Conservation (phyloP, 305 asterid genomes). For the Petunia hybrid region DNA sequence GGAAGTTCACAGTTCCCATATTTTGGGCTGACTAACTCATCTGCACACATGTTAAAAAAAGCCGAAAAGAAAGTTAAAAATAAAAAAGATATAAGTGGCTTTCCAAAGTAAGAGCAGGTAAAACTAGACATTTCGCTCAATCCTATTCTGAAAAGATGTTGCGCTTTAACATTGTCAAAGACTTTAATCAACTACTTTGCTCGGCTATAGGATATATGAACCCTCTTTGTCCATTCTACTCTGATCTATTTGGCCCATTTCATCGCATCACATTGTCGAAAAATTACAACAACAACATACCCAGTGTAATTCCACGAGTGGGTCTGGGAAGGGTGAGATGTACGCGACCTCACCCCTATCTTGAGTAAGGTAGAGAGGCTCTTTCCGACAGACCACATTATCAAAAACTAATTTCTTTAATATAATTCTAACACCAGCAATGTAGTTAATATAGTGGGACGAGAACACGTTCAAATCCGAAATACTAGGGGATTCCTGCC, state of each 20-base stretch:
- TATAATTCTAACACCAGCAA: neutral
- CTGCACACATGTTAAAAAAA: neutral
- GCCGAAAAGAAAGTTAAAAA: neutral
- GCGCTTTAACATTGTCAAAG: too few species aligned
- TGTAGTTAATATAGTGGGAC: neutral
- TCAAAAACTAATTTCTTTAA: neutral
- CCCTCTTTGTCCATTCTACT: neutral
- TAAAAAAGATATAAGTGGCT: neutral
- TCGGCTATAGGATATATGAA: neutral
- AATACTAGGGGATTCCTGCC: too few species aligned
- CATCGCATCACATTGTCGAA: neutral
- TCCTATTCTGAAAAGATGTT: too few species aligned
- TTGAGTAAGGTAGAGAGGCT: too few species aligned
- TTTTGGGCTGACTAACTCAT: slow-evolving; percentile 26
- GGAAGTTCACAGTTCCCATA: slow-evolving; percentile 52
- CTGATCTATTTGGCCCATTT: neutral
- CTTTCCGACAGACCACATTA: neutral
- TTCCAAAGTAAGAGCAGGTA: neutral
- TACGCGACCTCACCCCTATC: too few species aligned
- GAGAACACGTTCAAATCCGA: too few species aligned
- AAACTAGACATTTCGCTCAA: too few species aligned
- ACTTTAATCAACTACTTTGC: neutral
- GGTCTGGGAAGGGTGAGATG: too few species aligned
- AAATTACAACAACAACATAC: neutral
- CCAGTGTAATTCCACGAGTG: too few species aligned